A percentile compares a stretch with the other conserved stretches of the same genome.
Conservation (phyloP, 768 basidiomycete genomes). For the Auricularia cornea region DNA sequence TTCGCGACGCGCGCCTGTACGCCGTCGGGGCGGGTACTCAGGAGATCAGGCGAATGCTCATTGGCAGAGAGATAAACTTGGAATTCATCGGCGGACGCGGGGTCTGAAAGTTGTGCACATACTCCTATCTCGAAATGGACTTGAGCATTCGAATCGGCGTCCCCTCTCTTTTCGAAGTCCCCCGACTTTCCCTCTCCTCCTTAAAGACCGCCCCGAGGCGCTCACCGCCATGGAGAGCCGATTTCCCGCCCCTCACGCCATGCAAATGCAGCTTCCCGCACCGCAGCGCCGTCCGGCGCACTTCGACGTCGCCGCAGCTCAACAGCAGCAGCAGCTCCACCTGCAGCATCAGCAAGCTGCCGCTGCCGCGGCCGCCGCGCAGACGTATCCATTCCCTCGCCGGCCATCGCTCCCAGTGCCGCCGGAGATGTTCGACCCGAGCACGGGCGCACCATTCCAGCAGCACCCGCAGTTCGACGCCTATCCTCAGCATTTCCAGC, state of each 20-base stretch:
- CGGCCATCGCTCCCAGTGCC: background rate
- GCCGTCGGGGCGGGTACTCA: constrained; percentile 96
- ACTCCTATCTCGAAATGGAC: background rate
- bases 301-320: background rate
- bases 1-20: constrained; percentile 83
- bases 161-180: background rate
- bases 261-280: background rate
- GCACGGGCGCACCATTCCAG: background rate
- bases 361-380: background rate
- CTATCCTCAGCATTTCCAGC: background rate
- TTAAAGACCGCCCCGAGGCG: background rate
- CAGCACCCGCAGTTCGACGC: background rate
- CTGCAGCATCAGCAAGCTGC: background rate
- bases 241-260: background rate
- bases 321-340: background rate
- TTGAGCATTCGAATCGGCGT: background rate
- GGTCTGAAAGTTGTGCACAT: background rate
- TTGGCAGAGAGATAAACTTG: constrained; percentile 87
- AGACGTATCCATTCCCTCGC: background rate
- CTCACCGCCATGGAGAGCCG: background rate
- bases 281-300: background rate
- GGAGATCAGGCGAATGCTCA: constrained; percentile 89
- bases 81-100: constrained; percentile 28
- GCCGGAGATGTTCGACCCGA: background rate
- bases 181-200: background rate